Conservation (phyloP, 2,329 filamentous ascomycete genomes). For the Diaporthe velutina region DNA sequence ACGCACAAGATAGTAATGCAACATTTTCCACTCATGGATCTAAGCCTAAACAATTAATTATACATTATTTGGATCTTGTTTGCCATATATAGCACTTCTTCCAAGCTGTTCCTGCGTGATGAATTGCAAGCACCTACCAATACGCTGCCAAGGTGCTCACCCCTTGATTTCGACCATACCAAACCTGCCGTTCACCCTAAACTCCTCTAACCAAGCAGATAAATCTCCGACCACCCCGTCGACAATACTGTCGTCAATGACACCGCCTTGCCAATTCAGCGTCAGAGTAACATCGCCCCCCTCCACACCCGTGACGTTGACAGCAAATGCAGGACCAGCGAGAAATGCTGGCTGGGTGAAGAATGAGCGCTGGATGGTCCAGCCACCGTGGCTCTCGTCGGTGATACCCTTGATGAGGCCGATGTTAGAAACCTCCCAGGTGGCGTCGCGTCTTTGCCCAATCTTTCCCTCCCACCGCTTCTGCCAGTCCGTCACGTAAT, state of each 20-base stretch:
- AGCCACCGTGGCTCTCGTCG: slow-evolving; percentile 41
- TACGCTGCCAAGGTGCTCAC: neutral
- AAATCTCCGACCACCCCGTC: slow-evolving; percentile 55
- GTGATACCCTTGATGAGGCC: slow-evolving; percentile 53
- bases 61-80: neutral
- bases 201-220: slow-evolving; percentile 44
- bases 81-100: neutral
- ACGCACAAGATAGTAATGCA: neutral
- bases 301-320: slow-evolving; percentile 62
- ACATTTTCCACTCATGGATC: neutral
- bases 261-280: slow-evolving; percentile 62
- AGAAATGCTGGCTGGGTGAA: slow-evolving; percentile 64
- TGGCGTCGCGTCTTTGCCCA: slow-evolving; percentile 55
- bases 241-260: slow-evolving; percentile 55
- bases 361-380: slow-evolving; percentile 58
- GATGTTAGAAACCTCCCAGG: slow-evolving; percentile 68
- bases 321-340: slow-evolving; percentile 55
- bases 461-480: slow-evolving; percentile 56
- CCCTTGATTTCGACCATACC: slow-evolving; percentile 34
- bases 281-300: slow-evolving; percentile 56
- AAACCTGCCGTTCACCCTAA: slow-evolving; percentile 45
- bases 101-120: neutral
- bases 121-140: neutral
- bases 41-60: neutral
- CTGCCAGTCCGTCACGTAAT: slow-evolving; percentile 58